Evolutionary conservation across 306 rosid genomes (phyloP).

Genomic region (Rubus parviflorus): DNA sequence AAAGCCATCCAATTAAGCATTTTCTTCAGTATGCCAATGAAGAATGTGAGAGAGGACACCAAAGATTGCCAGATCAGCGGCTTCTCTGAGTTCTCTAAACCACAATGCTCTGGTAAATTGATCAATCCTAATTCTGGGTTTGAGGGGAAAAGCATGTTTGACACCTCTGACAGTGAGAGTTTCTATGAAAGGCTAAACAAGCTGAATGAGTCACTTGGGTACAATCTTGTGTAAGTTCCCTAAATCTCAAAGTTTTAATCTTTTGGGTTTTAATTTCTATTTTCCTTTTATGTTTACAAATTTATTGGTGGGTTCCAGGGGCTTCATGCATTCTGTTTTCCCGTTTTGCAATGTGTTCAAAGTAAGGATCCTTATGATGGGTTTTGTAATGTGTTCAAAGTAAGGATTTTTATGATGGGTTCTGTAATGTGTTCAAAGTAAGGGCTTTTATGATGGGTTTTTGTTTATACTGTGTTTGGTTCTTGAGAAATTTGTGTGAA

Average conservation of each 20-base stretch:
- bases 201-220: conserved; percentile 29
- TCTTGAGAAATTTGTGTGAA: conserved; percentile 8
- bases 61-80: conserved; percentile 3
- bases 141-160: conserved; percentile 20
- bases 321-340: not conserved
- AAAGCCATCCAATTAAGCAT: not conserved
- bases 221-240: conserved; percentile 35
- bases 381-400: not conserved
- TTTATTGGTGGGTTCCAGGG: too few relatives aligned
- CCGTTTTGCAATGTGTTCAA: not conserved
- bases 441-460: not conserved
- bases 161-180: conserved; percentile 18
- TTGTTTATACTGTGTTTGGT: conserved; percentile 14
- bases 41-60: conserved; percentile 1
- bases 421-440: not conserved
- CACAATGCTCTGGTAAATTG: conserved; percentile 1
- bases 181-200: conserved; percentile 29
- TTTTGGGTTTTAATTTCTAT: not conserved
- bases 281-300: not conserved
- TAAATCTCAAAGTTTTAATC: not conserved
- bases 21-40: not conserved
- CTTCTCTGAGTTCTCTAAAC: conserved; percentile 6
- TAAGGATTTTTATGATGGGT: not conserved
- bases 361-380: not conserved
- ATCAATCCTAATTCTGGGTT: conserved; percentile 22